Conservation (phyloP, 2,329 filamentous ascomycete genomes). For the Akanthomyces uredinophilus region DNA sequence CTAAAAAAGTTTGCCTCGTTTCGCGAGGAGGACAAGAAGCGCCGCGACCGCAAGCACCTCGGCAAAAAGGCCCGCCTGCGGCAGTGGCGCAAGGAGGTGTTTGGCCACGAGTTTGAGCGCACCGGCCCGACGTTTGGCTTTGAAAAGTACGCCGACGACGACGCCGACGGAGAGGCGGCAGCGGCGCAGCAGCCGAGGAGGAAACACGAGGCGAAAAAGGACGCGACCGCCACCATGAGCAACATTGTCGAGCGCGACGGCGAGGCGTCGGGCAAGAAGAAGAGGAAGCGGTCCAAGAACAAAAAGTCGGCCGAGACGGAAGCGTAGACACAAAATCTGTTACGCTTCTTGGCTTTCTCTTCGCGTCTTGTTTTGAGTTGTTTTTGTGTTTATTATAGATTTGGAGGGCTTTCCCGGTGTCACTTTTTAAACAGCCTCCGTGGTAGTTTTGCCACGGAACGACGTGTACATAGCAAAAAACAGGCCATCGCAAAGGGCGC, state of each 20-base stretch:
- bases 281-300: slow-evolving; percentile 47
- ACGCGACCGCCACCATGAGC: not conserved
- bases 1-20: slow-evolving; percentile 93
- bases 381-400: not conserved
- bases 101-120: slow-evolving; percentile 53
- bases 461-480: not conserved
- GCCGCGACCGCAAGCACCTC: slow-evolving; percentile 78
- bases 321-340: slow-evolving; percentile 5
- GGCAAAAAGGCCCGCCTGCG: slow-evolving; percentile 88
- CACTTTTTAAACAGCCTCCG: not conserved
- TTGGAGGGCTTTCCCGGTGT: not conserved
- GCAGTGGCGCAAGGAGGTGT: slow-evolving; percentile 71
- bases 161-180: slow-evolving; percentile 17
- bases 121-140: slow-evolving; percentile 56
- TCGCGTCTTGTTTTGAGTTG: too few species aligned
- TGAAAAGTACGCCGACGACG: slow-evolving; percentile 33
- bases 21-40: slow-evolving; percentile 83
- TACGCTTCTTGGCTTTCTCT: slow-evolving; percentile 10
- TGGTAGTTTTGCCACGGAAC: not conserved
- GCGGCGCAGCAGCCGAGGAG: slow-evolving; percentile 15
- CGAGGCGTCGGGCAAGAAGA: slow-evolving; percentile 26
- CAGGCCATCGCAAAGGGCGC: not conserved
- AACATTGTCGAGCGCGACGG: slow-evolving; percentile 25
- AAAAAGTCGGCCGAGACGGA: slow-evolving; percentile 34
- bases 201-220: slow-evolving; percentile 20